These are phyloP conservation scores for Phytopythium ostracodes DNA, from an alignment of 352 stramenopile genomes.

Conservation along the genomic window DNA sequence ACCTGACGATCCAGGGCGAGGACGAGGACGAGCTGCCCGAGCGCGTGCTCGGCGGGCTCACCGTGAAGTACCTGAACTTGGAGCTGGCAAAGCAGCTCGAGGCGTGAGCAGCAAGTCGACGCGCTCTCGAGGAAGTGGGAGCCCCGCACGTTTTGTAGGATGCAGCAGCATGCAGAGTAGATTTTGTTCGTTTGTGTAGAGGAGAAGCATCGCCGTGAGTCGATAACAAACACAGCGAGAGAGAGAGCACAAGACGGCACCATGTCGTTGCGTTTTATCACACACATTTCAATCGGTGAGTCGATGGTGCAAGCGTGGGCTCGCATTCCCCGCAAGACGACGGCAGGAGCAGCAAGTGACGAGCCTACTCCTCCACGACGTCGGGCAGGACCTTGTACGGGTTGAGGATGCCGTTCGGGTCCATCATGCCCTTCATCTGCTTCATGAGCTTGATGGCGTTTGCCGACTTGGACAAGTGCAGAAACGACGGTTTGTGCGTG, in stretches of 20 bases:
- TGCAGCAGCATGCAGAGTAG: constrained; percentile 1
- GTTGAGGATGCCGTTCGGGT: constrained; percentile 96
- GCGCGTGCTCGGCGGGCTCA: constrained; percentile 52
- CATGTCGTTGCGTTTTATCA: background rate
- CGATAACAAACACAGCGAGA: background rate
- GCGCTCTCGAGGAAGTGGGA: background rate
- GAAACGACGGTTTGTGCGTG: constrained; percentile 89
- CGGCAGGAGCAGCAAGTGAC: background rate
- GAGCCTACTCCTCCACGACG: constrained; percentile 11
- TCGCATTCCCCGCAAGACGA: background rate
- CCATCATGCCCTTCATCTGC: constrained; percentile 92
- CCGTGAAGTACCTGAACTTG: constrained; percentile 62
- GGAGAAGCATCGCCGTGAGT: background rate
- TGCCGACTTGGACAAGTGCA: constrained; percentile 83
- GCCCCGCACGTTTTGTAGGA: background rate
- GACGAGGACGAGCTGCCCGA: constrained; percentile 69
- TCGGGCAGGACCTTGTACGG: constrained; percentile 91
- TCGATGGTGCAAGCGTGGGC: background rate
- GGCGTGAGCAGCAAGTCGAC: constrained; percentile 5
- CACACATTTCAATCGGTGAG: background rate
- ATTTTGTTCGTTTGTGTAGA: background rate
- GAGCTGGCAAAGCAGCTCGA: constrained; percentile 37
- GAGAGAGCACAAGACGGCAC: background rate
- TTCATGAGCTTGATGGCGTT: constrained; percentile 89
- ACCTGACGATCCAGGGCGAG: constrained; percentile 76